These are phyloP conservation scores for Fusarium nisikadoi DNA, from an alignment of 2,329 filamentous ascomycete species.

Conservation along the genomic window DNA sequence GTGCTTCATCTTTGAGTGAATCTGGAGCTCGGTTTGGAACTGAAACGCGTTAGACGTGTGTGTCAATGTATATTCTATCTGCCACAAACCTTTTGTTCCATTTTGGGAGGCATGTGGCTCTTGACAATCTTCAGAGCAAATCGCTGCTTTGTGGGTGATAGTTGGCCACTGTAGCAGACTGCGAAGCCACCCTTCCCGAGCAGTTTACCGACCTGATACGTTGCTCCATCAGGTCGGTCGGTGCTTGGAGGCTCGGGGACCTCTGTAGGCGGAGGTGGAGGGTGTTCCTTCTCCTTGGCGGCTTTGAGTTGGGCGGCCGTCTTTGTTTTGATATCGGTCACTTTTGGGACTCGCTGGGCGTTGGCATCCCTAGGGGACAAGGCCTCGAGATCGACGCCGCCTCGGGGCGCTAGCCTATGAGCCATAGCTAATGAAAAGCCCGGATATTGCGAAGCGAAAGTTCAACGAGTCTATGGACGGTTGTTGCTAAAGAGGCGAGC, in stretches of 20 bases:
- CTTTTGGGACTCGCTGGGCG: constrained; percentile 64
- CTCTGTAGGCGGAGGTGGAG: constrained; percentile 69
- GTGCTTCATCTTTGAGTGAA: constrained; percentile 97
- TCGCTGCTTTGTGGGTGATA: constrained; percentile 72
- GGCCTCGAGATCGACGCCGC: constrained; percentile 68
- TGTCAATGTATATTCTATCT: background rate
- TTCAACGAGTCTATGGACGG: constrained; percentile 1
- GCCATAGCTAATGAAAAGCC: constrained; percentile 51
- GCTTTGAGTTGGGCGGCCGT: constrained; percentile 64
- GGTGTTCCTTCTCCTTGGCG: constrained; percentile 73
- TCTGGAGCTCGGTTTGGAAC: constrained; percentile 89
- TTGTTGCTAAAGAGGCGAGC: constrained; percentile 5
- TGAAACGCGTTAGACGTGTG: constrained; percentile 46
- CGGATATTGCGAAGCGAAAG: background rate
- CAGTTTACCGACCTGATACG: constrained; percentile 78
- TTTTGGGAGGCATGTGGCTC: constrained; percentile 82
- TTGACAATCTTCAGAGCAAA: constrained; percentile 86
- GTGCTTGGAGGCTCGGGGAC: constrained; percentile 72
- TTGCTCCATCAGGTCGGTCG: constrained; percentile 75
- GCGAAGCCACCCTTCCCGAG: constrained; percentile 86
- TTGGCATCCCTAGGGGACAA: constrained; percentile 74
- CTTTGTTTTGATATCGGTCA: constrained; percentile 62
- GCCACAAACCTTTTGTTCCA: constrained; percentile 79
- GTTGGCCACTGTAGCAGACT: constrained; percentile 79
- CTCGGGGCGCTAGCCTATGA: constrained; percentile 60